Evolutionary conservation across 192 early-diverging fungal species (phyloP).

Genomic region (Coemansia asiatica): DNA sequence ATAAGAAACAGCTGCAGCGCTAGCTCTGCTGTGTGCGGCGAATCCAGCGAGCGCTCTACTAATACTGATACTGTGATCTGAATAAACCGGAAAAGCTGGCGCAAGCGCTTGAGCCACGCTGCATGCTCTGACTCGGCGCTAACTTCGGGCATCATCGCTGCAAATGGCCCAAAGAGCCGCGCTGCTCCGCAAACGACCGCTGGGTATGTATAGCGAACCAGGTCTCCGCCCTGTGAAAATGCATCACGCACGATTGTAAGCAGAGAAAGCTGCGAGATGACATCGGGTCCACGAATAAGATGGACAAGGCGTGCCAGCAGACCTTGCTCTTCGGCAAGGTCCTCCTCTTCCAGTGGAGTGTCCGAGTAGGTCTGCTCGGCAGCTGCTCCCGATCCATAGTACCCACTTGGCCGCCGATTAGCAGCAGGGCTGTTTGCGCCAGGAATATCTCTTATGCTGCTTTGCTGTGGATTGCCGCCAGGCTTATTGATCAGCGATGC

Average conservation of each 20-base stretch:
- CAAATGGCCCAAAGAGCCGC: conserved; percentile 52
- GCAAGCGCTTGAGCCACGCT: conserved; percentile 66
- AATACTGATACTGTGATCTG: conserved; percentile 80
- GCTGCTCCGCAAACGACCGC: conserved; percentile 64
- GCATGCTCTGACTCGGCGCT: conserved; percentile 17
- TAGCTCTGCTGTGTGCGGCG: conserved; percentile 51
- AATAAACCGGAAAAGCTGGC: conserved; percentile 86
- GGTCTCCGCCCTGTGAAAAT: conserved; percentile 87
- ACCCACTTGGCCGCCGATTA: not conserved
- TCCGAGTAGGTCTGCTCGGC: conserved; percentile 7
- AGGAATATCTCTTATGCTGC: not conserved
- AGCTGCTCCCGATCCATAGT: not conserved
- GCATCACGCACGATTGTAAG: conserved; percentile 81
- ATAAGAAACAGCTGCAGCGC: conserved; percentile 82
- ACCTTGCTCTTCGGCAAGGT: conserved; percentile 89
- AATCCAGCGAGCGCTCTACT: conserved; percentile 58
- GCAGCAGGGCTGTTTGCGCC: not conserved
- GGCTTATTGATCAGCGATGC: conserved; percentile 29
- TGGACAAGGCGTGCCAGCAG: conserved; percentile 80
- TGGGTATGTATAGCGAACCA: conserved; percentile 90
- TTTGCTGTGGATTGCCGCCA: not conserved
- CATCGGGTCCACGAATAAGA: conserved; percentile 67
- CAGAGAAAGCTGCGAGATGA: conserved; percentile 80
- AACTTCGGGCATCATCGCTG: conserved; percentile 30
- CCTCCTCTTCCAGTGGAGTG: conserved; percentile 76